These are phyloP conservation scores for Metschnikowia similis DNA, from an alignment of 805 yeast species.

Conservation along the genomic window DNA sequence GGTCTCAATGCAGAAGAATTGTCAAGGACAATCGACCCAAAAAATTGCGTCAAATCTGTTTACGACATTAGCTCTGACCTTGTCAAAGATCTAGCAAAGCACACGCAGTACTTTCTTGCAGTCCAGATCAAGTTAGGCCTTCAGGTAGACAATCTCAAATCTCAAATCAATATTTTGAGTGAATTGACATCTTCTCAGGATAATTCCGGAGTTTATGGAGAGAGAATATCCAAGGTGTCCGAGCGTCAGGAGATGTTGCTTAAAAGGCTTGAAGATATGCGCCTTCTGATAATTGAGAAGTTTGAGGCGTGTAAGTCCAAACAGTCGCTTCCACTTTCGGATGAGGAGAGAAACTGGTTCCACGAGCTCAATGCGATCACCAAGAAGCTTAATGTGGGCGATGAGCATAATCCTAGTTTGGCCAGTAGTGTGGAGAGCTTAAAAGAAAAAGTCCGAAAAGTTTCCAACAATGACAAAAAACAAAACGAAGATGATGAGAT, in stretches of 20 bases:
- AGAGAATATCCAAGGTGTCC: conserved; percentile 13
- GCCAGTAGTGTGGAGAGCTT: conserved; percentile 8
- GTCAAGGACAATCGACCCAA: conserved; percentile 5
- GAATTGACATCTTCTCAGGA: not conserved
- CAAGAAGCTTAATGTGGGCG: conserved; percentile 7
- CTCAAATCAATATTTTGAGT: conserved; percentile 11
- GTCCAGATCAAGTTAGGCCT: conserved; percentile 10
- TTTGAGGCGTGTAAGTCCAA: conserved; percentile 21
- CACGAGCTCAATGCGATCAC: conserved; percentile 31
- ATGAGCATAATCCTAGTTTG: conserved; percentile 7
- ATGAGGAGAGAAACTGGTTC: conserved; percentile 34
- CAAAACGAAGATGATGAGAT: conserved; percentile 3
- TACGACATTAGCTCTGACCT: conserved; percentile 5
- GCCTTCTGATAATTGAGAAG: conserved; percentile 20
- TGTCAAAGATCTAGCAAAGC: conserved; percentile 5
- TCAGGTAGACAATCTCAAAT: conserved; percentile 24
- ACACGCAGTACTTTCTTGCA: conserved; percentile 13
- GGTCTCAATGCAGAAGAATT: not conserved
- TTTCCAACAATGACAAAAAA: not conserved
- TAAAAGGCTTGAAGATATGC: conserved; percentile 18
- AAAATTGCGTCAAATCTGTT: conserved; percentile 6
- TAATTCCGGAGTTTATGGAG: not conserved
- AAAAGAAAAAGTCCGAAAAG: conserved; percentile 5
- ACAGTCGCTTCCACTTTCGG: conserved; percentile 29
- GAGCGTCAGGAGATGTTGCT: conserved; percentile 22